Conservation (phyloP, 805 yeast genomes). For the Kuraishia hungarica region DNA sequence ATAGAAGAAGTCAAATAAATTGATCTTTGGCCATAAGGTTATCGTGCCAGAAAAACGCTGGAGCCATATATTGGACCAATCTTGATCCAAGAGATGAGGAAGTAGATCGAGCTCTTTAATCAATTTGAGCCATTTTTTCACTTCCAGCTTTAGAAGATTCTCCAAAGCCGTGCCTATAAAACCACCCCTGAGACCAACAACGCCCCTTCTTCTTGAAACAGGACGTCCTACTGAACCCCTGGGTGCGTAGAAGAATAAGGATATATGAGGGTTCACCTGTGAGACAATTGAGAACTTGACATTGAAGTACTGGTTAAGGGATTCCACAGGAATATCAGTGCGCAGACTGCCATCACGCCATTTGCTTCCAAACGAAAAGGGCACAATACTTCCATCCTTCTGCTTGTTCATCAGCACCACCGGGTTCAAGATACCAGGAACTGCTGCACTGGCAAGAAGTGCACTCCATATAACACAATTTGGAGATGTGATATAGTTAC, state of each 20-base stretch:
- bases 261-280: constrained; percentile 78
- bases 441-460: constrained; percentile 70
- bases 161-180: constrained; percentile 66
- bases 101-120: constrained; percentile 56
- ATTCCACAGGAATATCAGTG: constrained; percentile 71
- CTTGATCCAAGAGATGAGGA: constrained; percentile 64
- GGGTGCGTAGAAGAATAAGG: constrained; percentile 69
- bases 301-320: constrained; percentile 66
- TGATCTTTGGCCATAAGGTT: constrained; percentile 67
- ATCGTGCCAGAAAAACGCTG: constrained; percentile 70
- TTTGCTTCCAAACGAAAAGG: constrained; percentile 65
- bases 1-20: constrained; percentile 48
- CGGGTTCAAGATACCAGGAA: constrained; percentile 75
- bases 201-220: constrained; percentile 47
- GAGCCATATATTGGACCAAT: constrained; percentile 72
- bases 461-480: constrained; percentile 79
- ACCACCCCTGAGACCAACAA: constrained; percentile 61
- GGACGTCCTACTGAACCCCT: constrained; percentile 78
- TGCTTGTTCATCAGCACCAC: constrained; percentile 51
- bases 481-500: constrained; percentile 72
- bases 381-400: constrained; percentile 32
- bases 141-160: constrained; percentile 61
- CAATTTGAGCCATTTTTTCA: constrained; percentile 68
- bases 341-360: constrained; percentile 77
- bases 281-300: constrained; percentile 71